Evolutionary conservation across 2,329 filamentous ascomycete species (phyloP).

Genomic region (Microdochium nivale): DNA sequence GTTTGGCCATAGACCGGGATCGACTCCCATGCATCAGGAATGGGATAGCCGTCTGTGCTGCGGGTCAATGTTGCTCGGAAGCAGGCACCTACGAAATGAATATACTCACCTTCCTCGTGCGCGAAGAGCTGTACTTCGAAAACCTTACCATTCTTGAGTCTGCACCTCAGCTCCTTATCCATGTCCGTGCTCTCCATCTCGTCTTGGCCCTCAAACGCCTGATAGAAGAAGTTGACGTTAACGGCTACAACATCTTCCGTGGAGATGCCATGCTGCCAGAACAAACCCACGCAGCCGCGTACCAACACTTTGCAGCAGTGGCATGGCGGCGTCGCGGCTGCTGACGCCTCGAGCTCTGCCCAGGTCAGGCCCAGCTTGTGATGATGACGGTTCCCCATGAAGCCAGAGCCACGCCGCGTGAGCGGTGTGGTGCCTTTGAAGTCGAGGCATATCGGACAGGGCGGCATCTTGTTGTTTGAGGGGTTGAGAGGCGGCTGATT

Average conservation of each 20-base stretch:
- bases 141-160: not conserved
- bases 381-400: not conserved
- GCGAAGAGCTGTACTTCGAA: constrained; percentile 2
- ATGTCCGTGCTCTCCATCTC: not conserved
- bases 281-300: not conserved
- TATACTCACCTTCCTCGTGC: not conserved
- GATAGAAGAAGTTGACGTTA: constrained; percentile 1
- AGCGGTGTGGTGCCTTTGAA: not conserved
- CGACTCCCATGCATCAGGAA: constrained; percentile 2
- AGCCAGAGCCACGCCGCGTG: not conserved
- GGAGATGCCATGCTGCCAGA: not conserved
- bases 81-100: not conserved
- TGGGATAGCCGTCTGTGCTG: not conserved
- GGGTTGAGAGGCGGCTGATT: too few relatives aligned
- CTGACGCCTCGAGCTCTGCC: not conserved
- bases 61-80: not conserved
- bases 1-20: constrained; percentile 1
- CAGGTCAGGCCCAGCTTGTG: not conserved
- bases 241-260: not conserved
- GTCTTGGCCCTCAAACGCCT: not conserved
- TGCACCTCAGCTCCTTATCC: not conserved
- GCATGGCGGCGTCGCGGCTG: not conserved
- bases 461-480: not conserved
- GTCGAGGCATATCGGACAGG: not conserved
- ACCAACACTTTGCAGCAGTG: constrained; percentile 1